A percentile compares a stretch with the other conserved stretches of the same genome.
phyloP scores from a whole-genome alignment of 2,329 filamentous ascomycete genomes.

The Blumeria hordei region DNA sequence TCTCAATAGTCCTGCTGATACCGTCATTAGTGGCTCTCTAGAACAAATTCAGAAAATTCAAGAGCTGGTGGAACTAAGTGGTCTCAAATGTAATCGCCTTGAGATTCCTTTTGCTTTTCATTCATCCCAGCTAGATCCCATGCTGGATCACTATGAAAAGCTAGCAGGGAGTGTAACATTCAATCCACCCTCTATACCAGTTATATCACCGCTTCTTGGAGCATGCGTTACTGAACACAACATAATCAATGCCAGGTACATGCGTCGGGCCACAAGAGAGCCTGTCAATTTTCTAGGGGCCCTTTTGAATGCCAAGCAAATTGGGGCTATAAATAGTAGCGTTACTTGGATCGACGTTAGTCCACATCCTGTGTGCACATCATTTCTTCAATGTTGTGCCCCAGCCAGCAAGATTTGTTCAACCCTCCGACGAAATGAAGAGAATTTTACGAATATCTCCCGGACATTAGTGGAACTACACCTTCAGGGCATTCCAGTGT shows the following conservation, averaged over 20 bases:
- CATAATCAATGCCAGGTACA: constrained; percentile 33
- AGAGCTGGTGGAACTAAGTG: constrained; percentile 21
- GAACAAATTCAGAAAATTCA: constrained; percentile 29
- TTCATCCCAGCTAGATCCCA: constrained; percentile 37
- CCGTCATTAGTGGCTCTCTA: constrained; percentile 38
- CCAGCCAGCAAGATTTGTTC: constrained; percentile 17
- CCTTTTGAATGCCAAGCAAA: constrained; percentile 25
- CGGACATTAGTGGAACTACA: constrained; percentile 34
- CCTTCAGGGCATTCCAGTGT: constrained; percentile 33
- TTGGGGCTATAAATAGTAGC: constrained; percentile 6
- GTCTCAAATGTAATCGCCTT: constrained; percentile 36
- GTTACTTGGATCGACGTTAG: constrained; percentile 51
- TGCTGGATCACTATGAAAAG: constrained; percentile 33
- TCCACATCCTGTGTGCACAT: constrained; percentile 40
- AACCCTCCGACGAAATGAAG: constrained; percentile 36
- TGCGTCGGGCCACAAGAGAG: constrained; percentile 27
- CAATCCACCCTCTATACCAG: constrained; percentile 19
- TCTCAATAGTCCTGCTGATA: constrained; percentile 52
- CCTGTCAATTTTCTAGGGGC: constrained; percentile 45
- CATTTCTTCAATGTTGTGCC: background rate
- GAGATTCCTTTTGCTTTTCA: constrained; percentile 44
- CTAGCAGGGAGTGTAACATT: constrained; percentile 23
- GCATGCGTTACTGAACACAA: constrained; percentile 15
- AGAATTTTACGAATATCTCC: constrained; percentile 38
- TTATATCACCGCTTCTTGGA: constrained; percentile 44